Evolutionary conservation across 2,329 filamentous ascomycete species (phyloP), one percentile per base, ranked within the genome.

Genomic region (Diaporthe helianthi): DNA sequence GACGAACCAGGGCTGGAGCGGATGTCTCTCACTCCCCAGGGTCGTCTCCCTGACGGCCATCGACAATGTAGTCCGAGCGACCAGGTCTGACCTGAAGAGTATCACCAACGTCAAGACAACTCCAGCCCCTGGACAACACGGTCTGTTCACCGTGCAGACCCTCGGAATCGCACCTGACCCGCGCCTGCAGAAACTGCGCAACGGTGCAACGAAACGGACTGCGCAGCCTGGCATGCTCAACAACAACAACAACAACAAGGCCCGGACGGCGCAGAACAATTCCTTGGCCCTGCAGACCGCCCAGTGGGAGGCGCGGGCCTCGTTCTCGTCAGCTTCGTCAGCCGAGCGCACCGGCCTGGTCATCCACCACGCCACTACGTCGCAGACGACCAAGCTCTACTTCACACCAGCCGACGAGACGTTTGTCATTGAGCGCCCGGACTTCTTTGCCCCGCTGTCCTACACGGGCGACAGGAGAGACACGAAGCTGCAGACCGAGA

Each of bases 1-100:
- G 4, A 78, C 82, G 68, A 73, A 76, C 0, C 83, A 86, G 72
- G 82, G 82, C 13, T 86, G 84, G 83, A 85, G 81, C 24, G 84
- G 85, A 1, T 73, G 81, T 67, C 75, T 86, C 10, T 84, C 83
- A 1, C 70, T 86, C 6, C 84, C 84, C 0, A 76, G 83, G 19
- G 80, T 81, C 24, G 69, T 85, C 0, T 75, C 75, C n/a, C 69
- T 86, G n/a, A 76, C 77, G 69, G 80, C 79, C 0, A 69, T 81
- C 2, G 71, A 74, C 4, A 73, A 79, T 13, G 81, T 85, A 3
- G 77, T 75, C 0, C 73, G 78, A 5, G 79, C 82, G 0, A 77
- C 80, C 5, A 72, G 55, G 7, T 82, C 81, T 0, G 61, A 75
- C 0, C 68, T 86, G 8, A 67, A 75, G 9, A 75, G 78, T 0